Percentiles rank a stretch among this genome's conserved stretches.
phyloP scores from a whole-genome alignment of 345 rosid species.

The Mallotus nudiflorus region DNA sequence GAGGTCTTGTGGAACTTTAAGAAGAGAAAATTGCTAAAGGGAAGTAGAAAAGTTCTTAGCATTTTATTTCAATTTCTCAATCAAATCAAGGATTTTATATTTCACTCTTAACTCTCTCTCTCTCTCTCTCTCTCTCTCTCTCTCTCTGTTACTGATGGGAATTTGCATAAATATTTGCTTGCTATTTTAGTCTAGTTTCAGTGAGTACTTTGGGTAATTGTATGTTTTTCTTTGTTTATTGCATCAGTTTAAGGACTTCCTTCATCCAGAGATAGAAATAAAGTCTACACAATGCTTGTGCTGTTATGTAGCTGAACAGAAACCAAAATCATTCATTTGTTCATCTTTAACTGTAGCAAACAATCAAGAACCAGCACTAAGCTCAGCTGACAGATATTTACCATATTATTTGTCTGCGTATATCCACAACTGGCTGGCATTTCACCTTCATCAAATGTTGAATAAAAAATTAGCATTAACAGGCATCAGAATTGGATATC shows the following conservation, averaged over 20 bases:
- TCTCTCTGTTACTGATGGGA: background rate
- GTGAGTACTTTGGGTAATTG: background rate
- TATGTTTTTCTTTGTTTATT: background rate
- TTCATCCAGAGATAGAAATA: background rate
- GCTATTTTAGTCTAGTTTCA: background rate
- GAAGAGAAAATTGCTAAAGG: background rate
- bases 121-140: too few species aligned
- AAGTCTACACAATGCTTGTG: background rate
- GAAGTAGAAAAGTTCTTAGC: background rate
- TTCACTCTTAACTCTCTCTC: background rate
- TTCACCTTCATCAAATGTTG: conserved; percentile 62
- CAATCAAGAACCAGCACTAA: conserved; percentile 8
- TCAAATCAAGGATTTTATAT: background rate
- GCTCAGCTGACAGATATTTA: conserved; percentile 27
- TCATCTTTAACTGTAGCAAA: background rate
- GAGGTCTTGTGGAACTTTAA: background rate
- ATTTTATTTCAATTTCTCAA: background rate
- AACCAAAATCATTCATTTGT: background rate
- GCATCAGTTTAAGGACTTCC: background rate
- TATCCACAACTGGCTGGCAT: conserved; percentile 76
- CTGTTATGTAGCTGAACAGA: background rate
- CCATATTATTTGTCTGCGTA: conserved; percentile 68
- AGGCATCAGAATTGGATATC: background rate
- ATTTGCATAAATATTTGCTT: background rate
- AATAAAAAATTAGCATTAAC: conserved; percentile 17